phyloP scores from a whole-genome alignment of 345 rosid genomes.

The Draba incana region DNA sequence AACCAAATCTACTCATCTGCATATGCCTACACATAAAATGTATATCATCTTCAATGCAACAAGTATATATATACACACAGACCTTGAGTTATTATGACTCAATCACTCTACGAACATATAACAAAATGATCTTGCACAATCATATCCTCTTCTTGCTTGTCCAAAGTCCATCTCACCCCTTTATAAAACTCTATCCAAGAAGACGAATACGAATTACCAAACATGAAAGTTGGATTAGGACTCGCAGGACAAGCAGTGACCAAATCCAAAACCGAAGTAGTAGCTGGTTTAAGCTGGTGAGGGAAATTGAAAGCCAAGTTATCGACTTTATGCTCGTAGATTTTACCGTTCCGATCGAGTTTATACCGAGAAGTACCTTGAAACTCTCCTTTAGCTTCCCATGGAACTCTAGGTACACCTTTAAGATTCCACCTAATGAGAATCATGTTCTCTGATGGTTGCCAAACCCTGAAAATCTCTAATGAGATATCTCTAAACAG shows the following conservation, averaged over 20 bases:
- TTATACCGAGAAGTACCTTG: conserved; percentile 83
- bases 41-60: conserved; percentile 26
- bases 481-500: conserved; percentile 76
- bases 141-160: conserved; percentile 47
- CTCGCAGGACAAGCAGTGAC: conserved; percentile 81
- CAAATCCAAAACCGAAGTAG: conserved; percentile 79
- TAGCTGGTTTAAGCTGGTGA: conserved; percentile 64
- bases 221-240: conserved; percentile 84
- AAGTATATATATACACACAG: conserved; percentile 38
- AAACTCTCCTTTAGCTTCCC: conserved; percentile 87
- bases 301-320: conserved; percentile 92
- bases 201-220: conserved; percentile 56
- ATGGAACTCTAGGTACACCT: conserved; percentile 86
- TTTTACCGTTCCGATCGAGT: conserved; percentile 82
- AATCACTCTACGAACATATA: conserved; percentile 56
- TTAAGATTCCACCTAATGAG: conserved; percentile 81
- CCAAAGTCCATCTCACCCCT: conserved; percentile 64
- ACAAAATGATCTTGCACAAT: conserved; percentile 55
- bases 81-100: conserved; percentile 11
- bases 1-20: conserved; percentile 27
- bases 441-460: conserved; percentile 87
- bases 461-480: conserved; percentile 76
- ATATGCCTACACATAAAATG: conserved; percentile 18
- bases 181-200: conserved; percentile 76
- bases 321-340: conserved; percentile 86